These are phyloP conservation scores for Xylaria sp. DNA, from an alignment of 2,329 filamentous ascomycete genomes.

Conservation along the genomic window DNA sequence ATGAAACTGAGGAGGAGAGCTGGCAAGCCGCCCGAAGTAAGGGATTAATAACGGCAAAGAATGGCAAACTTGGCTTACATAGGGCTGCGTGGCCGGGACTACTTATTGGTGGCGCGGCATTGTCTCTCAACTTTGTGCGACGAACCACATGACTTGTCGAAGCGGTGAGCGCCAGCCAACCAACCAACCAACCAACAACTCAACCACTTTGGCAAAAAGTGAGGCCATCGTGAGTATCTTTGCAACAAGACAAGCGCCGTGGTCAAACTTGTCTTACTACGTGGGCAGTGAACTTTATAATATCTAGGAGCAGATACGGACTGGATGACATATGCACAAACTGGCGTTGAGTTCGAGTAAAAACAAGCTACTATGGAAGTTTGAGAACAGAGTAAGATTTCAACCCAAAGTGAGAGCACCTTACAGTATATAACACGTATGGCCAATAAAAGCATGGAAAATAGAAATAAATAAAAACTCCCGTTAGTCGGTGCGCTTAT, in stretches of 20 bases:
- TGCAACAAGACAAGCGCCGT: not conserved
- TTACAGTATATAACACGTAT: not conserved
- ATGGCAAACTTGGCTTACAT: constrained; percentile 13
- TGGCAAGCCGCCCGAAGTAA: constrained; percentile 22
- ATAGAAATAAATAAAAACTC: not conserved
- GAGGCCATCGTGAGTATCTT: constrained; percentile 29
- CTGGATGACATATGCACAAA: not conserved
- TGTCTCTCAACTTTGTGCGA: constrained; percentile 32
- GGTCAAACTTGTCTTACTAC: not conserved
- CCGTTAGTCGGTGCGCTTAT: constrained; percentile 5
- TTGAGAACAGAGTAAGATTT: not conserved
- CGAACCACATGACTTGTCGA: constrained; percentile 27
- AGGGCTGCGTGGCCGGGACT: constrained; percentile 30
- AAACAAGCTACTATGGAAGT: not conserved
- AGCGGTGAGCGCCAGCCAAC: constrained; percentile 33
- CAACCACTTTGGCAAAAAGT: constrained; percentile 16
- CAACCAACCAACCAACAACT: not conserved
- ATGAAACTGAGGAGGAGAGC: constrained; percentile 26
- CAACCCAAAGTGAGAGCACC: not conserved
- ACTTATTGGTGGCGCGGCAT: constrained; percentile 29
- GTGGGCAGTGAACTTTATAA: not conserved
- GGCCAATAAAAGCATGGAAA: not conserved
- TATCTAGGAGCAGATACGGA: not conserved
- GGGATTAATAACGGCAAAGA: not conserved
- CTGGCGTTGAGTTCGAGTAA: not conserved